Evolutionary conservation across 2,329 filamentous ascomycete genomes (phyloP).

Genomic region (Trichoderma koningiopsis): DNA sequence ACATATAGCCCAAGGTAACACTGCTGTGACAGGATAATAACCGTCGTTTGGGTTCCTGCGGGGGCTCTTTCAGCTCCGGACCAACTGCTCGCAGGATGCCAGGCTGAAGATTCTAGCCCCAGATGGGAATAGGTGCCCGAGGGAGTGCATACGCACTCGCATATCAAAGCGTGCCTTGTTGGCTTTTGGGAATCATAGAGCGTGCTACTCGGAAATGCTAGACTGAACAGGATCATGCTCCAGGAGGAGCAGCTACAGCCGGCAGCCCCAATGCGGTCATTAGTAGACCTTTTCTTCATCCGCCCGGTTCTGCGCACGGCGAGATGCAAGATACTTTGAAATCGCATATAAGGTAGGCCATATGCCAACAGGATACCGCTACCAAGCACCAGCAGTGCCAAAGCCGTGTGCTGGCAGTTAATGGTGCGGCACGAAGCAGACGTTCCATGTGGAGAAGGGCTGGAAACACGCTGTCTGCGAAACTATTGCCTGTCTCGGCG

Average conservation of each 20-base stretch:
- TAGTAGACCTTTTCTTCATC: background rate
- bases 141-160: background rate
- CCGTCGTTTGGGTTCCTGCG: background rate
- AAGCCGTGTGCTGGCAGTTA: background rate
- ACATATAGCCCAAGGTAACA: conserved; percentile 6
- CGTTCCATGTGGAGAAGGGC: background rate
- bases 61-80: conserved; percentile 10
- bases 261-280: background rate
- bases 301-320: background rate
- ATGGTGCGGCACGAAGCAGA: background rate
- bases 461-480: background rate
- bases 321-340: background rate
- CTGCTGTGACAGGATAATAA: background rate
- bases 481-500: background rate
- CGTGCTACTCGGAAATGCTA: background rate
- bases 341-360: background rate
- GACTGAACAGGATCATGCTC: background rate
- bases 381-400: background rate
- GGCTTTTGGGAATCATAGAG: background rate
- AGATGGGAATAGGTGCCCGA: background rate
- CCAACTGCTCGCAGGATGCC: background rate
- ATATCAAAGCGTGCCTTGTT: background rate
- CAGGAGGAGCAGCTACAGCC: background rate
- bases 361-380: background rate
- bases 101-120: background rate